Evolutionary conservation across 2,329 filamentous ascomycete genomes (phyloP).

Genomic region (Pseudogymnoascus sp.): DNA sequence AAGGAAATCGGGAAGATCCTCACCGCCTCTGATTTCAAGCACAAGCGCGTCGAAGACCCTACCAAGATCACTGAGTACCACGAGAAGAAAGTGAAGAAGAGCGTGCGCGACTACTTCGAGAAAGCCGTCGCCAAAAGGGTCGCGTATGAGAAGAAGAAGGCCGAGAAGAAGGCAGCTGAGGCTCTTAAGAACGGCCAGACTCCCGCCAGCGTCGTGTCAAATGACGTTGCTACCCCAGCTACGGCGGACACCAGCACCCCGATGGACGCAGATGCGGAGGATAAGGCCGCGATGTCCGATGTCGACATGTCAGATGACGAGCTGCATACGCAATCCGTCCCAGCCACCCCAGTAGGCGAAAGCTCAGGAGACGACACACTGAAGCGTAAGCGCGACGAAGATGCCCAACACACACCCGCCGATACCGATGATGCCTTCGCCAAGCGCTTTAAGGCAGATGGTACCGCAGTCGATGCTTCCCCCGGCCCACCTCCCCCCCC

Average conservation of each 20-base stretch:
- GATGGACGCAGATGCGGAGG: constrained; percentile 28
- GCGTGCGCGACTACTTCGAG: constrained; percentile 79
- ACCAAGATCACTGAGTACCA: constrained; percentile 71
- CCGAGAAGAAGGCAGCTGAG: constrained; percentile 37
- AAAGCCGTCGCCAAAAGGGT: constrained; percentile 73
- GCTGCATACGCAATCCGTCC: constrained; percentile 38
- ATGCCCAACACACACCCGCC: constrained; percentile 26
- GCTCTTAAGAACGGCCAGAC: constrained; percentile 27
- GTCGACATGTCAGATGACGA: constrained; percentile 36
- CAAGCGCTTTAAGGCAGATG: constrained; percentile 29
- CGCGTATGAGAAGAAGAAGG: constrained; percentile 60
- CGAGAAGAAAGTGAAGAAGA: constrained; percentile 73
- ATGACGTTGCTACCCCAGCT: constrained; percentile 15
- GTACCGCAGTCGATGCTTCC: constrained; percentile 2
- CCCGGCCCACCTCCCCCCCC: constrained; percentile 19
- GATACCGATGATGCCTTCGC: constrained; percentile 21
- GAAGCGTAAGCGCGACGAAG: constrained; percentile 60
- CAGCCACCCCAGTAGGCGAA: constrained; percentile 39
- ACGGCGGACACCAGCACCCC: constrained; percentile 36
- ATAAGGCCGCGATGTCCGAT: constrained; percentile 22
- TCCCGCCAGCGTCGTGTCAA: constrained; percentile 23
- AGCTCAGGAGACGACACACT: constrained; percentile 29
- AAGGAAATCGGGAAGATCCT: constrained; percentile 78
- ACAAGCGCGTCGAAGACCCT: constrained; percentile 77
- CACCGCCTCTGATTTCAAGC: constrained; percentile 86